These are phyloP conservation scores for Globisporangium takayamanum DNA, from an alignment of 352 stramenopile species.

Conservation along the genomic window DNA sequence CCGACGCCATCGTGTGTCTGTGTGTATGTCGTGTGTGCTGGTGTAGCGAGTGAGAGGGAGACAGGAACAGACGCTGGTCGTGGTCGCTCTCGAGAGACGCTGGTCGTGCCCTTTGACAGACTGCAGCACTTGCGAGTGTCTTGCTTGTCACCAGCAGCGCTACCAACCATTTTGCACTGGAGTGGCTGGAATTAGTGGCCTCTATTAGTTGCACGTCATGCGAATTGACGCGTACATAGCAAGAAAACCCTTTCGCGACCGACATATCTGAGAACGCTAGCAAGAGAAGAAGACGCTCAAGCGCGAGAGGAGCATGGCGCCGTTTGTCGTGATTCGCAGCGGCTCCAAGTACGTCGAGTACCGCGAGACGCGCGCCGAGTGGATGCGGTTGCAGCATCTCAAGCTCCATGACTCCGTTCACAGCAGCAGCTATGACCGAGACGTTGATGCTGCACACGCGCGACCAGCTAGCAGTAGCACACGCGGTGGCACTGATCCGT, in stretches of 20 bases:
- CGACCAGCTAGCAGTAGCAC: slow-evolving; percentile 10
- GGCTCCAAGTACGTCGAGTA: slow-evolving; percentile 63
- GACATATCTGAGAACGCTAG: background rate
- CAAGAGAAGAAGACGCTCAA: background rate
- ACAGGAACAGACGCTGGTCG: background rate
- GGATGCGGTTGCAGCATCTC: slow-evolving; percentile 20
- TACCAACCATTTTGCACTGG: slow-evolving; percentile 10
- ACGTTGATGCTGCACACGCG: slow-evolving; percentile 10
- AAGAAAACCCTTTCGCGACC: background rate
- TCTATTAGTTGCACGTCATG: background rate
- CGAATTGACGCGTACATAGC: background rate
- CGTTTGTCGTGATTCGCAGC: slow-evolving; percentile 66
- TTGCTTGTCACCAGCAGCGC: background rate
- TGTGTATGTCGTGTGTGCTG: slow-evolving; percentile 3
- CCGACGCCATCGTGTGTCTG: slow-evolving; percentile 32
- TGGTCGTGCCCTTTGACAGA: slow-evolving; percentile 7
- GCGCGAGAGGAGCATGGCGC: slow-evolving; percentile 31
- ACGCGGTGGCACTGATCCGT: slow-evolving; percentile 6
- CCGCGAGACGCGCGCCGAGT: slow-evolving; percentile 38
- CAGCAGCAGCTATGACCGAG: background rate
- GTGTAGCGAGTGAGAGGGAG: background rate
- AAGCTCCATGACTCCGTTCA: slow-evolving; percentile 11
- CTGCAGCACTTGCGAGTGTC: background rate
- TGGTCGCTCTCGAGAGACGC: background rate
- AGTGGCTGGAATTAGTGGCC: too few relatives aligned